Base-by-base conservation (phyloP, 257 asterid genomes). In the Verbena officinalis region DNA sequence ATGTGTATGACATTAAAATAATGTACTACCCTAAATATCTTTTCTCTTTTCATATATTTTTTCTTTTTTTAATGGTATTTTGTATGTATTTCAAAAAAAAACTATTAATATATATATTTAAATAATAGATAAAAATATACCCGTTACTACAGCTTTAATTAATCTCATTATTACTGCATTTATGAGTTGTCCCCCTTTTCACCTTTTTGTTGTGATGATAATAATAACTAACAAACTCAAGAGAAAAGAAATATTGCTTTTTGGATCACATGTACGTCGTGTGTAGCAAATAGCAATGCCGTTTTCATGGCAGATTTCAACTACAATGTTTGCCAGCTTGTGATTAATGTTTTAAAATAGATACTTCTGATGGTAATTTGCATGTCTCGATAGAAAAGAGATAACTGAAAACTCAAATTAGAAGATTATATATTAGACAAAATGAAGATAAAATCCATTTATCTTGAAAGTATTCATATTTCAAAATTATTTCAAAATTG, bases 261-360 rank as follows among this genome's bases (percentile, higher is more conserved):
- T 53, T 14, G 39, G 62, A 42, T 65, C 55, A 53, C 71, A 65
- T 65, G 21, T 54, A 65, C 40, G 14, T 16, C 60, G 62, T 65
- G 63, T 17, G 9, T 49, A 3, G 20, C 31, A 23, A 15, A 10
- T 22, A 23, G 34, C 21, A 27, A 24, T 15, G 59, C 60, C 59
- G 36, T 19, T 64, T 63, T 62, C 31, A 30, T 30, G 57, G 13
- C 55, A 22, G 23, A 42, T 40, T 59, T 59, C 52, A 38, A 2
- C 14, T 23, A 24, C 24, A 11, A 60, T 14, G 24, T 23, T 50
- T 52, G 15, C 55, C 11, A 24, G 30, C 67, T 34, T 63, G 49
- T 48, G 46, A 48, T 13, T 11, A 15, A 15, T 20, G 48, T 63
- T 48, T 5, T 11, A 33, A 10, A 13, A 1, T 34, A n/a, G n/a